Percentiles rank a stretch among this genome's conserved stretches.
These are phyloP conservation scores for Aspergillus carlsbadensis DNA, from an alignment of 495 filamentous ascomycete genomes.

Conservation along the genomic window DNA sequence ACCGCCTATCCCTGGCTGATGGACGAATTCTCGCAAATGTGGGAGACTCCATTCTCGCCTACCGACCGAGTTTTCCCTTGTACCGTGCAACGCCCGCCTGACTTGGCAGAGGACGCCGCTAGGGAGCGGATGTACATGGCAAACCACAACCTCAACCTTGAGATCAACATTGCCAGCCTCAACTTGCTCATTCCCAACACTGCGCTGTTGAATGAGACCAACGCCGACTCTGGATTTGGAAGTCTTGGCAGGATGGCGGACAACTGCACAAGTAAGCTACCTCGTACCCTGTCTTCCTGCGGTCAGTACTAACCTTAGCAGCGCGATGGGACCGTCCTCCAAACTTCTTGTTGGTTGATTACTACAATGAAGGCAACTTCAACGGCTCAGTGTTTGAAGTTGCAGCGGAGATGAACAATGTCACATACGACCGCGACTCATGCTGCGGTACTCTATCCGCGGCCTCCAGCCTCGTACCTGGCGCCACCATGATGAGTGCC, in stretches of 20 bases:
- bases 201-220: slow-evolving; percentile 64
- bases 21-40: slow-evolving; percentile 65
- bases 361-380: slow-evolving; percentile 70
- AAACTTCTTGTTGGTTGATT: slow-evolving; percentile 88
- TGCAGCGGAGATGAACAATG: slow-evolving; percentile 80
- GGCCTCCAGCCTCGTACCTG: slow-evolving; percentile 25
- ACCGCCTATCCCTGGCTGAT: slow-evolving; percentile 65
- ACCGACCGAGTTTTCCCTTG: slow-evolving; percentile 60
- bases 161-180: slow-evolving; percentile 59
- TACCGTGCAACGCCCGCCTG: slow-evolving; percentile 58
- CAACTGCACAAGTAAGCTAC: slow-evolving; percentile 61
- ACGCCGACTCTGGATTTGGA: slow-evolving; percentile 60
- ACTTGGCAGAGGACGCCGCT: slow-evolving; percentile 49
- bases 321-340: slow-evolving; percentile 68
- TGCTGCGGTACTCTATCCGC: slow-evolving; percentile 64
- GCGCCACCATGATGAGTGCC: slow-evolving; percentile 21
- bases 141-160: slow-evolving; percentile 87
- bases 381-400: slow-evolving; percentile 90
- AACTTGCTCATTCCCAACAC: slow-evolving; percentile 75
- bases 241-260: slow-evolving; percentile 69
- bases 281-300: not conserved
- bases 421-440: slow-evolving; percentile 64
- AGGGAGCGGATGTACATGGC: slow-evolving; percentile 75
- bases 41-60: slow-evolving; percentile 67
- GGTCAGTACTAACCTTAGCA: slow-evolving; percentile 21